Evolutionary conservation across 179 eudicot genomes (phyloP).

Genomic region (Carnegiea gigantea): DNA sequence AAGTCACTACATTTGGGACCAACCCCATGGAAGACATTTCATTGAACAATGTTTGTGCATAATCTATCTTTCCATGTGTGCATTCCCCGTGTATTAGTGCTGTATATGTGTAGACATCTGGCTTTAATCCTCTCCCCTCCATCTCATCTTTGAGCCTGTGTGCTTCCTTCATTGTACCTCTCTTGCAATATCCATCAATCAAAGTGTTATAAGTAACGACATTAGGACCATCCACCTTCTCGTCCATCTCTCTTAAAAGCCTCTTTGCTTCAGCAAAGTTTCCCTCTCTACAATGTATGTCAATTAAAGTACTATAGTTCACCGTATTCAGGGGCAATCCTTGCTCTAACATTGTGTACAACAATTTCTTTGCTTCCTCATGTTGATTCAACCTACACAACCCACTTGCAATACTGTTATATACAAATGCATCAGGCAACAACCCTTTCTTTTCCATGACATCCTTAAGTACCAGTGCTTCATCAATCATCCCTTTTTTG

Average conservation of each 20-base stretch:
- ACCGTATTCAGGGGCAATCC: constrained; percentile 59
- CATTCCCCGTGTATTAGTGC: constrained; percentile 77
- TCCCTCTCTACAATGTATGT: constrained; percentile 73
- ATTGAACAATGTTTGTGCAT: constrained; percentile 52
- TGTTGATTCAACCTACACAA: constrained; percentile 50
- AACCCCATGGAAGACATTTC: constrained; percentile 52
- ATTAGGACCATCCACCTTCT: constrained; percentile 51
- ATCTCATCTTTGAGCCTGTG: constrained; percentile 51
- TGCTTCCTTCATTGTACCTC: constrained; percentile 64
- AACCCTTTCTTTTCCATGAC: constrained; percentile 76
- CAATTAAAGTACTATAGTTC: constrained; percentile 60
- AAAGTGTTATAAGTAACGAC: constrained; percentile 65
- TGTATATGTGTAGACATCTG: constrained; percentile 70
- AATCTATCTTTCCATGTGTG: constrained; percentile 56
- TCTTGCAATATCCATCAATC: constrained; percentile 71
- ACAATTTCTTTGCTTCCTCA: constrained; percentile 73
- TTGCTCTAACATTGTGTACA: constrained; percentile 62
- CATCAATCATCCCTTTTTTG: constrained; percentile 58
- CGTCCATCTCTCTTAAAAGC: constrained; percentile 58
- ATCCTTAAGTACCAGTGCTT: constrained; percentile 50
- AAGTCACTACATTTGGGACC: constrained; percentile 52
- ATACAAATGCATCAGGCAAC: constrained; percentile 48
- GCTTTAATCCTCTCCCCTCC: constrained; percentile 51
- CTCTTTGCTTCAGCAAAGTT: constrained; percentile 67
- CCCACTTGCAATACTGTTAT: constrained; percentile 68